Evolutionary conservation across 2,329 filamentous ascomycete genomes (phyloP).

Genomic region (Cladosporium halotolerans): DNA sequence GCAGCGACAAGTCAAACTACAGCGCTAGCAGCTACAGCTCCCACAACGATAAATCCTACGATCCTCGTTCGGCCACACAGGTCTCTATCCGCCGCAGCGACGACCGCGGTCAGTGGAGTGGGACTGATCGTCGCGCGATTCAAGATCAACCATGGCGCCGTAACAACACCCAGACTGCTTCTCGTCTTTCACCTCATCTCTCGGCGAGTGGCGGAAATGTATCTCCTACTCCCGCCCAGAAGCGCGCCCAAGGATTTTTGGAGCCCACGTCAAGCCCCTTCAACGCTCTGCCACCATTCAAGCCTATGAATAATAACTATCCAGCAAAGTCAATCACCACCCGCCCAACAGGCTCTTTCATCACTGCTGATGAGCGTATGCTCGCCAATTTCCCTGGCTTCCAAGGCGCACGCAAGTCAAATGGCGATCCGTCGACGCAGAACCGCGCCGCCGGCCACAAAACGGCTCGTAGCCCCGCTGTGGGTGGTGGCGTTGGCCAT

Average conservation of each 20-base stretch:
- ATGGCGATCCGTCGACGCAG: neutral
- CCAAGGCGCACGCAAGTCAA: neutral
- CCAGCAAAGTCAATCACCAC: neutral
- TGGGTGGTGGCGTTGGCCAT: neutral
- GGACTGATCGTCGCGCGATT: neutral
- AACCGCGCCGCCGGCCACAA: too few relatives aligned
- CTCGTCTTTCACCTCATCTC: neutral
- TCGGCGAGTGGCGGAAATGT: neutral
- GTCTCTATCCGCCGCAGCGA: neutral
- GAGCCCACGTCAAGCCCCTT: neutral
- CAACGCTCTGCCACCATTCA: neutral
- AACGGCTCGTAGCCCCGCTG: too few relatives aligned
- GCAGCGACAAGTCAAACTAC: constrained; percentile 1
- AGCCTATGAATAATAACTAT: neutral
- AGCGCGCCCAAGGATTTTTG: neutral
- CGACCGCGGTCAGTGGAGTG: neutral
- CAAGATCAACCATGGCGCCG: neutral
- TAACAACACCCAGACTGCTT: neutral
- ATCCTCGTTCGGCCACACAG: constrained; percentile 6
- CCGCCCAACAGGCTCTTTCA: neutral
- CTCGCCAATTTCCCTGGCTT: constrained; percentile 1
- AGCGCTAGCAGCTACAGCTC: constrained; percentile 6
- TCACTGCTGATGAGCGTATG: constrained; percentile 4
- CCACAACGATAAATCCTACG: neutral
- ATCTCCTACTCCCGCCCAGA: neutral